These are phyloP conservation scores for Eragrostis curvula DNA, from an alignment of 176 grass and related monocot genomes.

Conservation along the genomic window DNA sequence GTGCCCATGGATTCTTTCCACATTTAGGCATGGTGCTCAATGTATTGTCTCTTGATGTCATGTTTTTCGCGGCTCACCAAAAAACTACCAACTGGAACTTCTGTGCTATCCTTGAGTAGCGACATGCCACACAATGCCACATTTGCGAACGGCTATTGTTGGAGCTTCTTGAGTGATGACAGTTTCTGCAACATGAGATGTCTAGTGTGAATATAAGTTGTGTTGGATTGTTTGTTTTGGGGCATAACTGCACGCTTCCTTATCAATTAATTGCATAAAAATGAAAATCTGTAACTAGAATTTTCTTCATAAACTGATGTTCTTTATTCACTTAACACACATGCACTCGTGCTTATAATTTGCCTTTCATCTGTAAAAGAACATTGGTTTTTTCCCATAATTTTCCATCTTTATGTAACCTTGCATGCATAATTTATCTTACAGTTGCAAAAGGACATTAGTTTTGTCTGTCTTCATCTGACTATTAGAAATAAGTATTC, in stretches of 20 bases:
- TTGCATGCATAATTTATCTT: slow-evolving; percentile 7
- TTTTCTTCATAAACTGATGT: not conserved
- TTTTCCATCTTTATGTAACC: not conserved
- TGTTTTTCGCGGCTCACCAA: slow-evolving; percentile 6
- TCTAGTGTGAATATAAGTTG: not conserved
- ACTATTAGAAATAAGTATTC: not conserved
- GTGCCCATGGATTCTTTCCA: not conserved
- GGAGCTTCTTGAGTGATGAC: not conserved
- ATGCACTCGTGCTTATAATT: not conserved
- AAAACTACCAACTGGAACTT: not conserved
- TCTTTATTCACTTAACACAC: not conserved
- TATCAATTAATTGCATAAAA: not conserved
- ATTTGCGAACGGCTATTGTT: not conserved
- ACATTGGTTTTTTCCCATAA: not conserved
- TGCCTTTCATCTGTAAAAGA: not conserved
- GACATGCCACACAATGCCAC: not conserved
- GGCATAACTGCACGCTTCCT: not conserved
- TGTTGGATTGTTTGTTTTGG: slow-evolving; percentile 4
- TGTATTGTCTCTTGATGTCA: slow-evolving; percentile 1
- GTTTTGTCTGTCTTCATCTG: not conserved
- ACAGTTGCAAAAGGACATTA: not conserved
- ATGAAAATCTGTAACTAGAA: not conserved
- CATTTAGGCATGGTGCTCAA: slow-evolving; percentile 5
- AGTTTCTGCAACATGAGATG: not conserved
- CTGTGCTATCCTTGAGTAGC: not conserved